Evolutionary conservation across 208 protist genomes (phyloP).

Genomic region (Jaenimonas drosophilae): DNA sequence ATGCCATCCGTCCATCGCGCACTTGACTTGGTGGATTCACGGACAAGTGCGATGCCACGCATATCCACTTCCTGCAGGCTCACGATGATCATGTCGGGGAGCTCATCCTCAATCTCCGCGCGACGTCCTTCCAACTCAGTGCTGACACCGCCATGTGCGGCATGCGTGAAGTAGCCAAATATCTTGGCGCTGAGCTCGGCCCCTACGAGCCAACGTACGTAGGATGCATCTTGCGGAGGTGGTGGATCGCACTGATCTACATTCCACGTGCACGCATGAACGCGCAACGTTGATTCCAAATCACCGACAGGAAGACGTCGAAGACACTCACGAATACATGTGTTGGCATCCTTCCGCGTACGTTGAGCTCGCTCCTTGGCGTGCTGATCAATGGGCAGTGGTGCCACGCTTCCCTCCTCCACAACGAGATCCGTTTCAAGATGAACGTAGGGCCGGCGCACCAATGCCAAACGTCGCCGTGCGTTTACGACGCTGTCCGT

Average conservation of each 20-base stretch:
- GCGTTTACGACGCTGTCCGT: too few relatives aligned
- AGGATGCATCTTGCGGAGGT: too few relatives aligned
- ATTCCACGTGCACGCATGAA: conserved; percentile 77
- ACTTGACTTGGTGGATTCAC: conserved; percentile 50
- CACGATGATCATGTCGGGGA: conserved; percentile 70
- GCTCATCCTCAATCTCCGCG: conserved; percentile 17
- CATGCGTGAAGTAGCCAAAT: too few relatives aligned
- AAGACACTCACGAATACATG: conserved; percentile 24
- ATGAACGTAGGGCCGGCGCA: too few relatives aligned
- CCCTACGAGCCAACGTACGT: too few relatives aligned
- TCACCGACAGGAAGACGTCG: conserved; percentile 1
- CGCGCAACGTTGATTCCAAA: conserved; percentile 18
- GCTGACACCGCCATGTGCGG: too few relatives aligned
- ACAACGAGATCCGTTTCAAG: too few relatives aligned
- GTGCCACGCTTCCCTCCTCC: too few relatives aligned
- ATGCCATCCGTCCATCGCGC: conserved; percentile 59
- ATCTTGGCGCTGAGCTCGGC: too few relatives aligned
- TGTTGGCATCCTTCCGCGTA: conserved; percentile 6
- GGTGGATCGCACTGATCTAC: conserved; percentile 55
- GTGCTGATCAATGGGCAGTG: too few relatives aligned
- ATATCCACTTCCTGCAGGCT: conserved; percentile 85
- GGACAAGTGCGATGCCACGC: conserved; percentile 58
- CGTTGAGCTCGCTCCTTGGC: too few relatives aligned
- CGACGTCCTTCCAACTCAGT: conserved; percentile 4
- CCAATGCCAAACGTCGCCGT: too few relatives aligned